phyloP scores from a whole-genome alignment of 139 green algal genomes.

The Chlamydomonas incerta region DNA sequence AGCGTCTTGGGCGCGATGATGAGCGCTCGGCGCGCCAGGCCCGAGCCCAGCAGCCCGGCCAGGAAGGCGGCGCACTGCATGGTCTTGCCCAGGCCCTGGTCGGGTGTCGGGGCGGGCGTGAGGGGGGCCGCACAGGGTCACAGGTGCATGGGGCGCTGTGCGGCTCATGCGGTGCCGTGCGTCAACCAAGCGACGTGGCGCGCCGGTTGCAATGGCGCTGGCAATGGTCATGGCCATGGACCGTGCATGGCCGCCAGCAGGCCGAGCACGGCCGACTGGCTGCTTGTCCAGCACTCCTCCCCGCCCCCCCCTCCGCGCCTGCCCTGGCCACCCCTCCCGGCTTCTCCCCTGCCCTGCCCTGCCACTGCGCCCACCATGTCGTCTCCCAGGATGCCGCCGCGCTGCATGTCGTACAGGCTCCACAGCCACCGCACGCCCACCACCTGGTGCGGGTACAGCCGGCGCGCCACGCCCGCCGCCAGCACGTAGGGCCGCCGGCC shows the following conservation, averaged over 20 bases:
- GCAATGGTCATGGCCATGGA: no score
- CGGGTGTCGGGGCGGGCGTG: neutral
- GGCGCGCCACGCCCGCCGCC: constrained; percentile 39
- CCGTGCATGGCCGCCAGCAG: no score
- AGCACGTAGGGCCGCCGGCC: constrained; percentile 49
- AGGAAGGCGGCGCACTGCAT: constrained; percentile 90
- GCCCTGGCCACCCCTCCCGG: no score
- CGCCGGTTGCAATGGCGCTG: no score
- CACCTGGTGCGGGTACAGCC: constrained; percentile 80
- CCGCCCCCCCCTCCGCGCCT: no score
- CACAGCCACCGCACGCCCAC: constrained; percentile 89
- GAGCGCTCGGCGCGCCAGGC: constrained; percentile 64
- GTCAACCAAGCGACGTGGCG: no score
- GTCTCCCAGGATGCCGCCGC: constrained; percentile 87
- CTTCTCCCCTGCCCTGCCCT: no score
- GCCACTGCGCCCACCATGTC: constrained; percentile 66
- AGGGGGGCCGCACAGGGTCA: no score
- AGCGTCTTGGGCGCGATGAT: constrained; percentile 92
- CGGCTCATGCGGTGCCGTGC: no score
- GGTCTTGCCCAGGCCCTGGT: constrained; percentile 75
- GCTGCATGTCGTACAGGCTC: constrained; percentile 59
- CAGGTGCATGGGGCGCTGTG: no score
- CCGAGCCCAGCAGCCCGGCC: constrained; percentile 68
- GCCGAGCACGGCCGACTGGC: no score
- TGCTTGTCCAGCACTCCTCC: no score